Percentiles rank a stretch among this genome's conserved stretches.
Evolutionary conservation across 768 basidiomycete genomes (phyloP).

Genomic region (Amanita fuliginea): DNA sequence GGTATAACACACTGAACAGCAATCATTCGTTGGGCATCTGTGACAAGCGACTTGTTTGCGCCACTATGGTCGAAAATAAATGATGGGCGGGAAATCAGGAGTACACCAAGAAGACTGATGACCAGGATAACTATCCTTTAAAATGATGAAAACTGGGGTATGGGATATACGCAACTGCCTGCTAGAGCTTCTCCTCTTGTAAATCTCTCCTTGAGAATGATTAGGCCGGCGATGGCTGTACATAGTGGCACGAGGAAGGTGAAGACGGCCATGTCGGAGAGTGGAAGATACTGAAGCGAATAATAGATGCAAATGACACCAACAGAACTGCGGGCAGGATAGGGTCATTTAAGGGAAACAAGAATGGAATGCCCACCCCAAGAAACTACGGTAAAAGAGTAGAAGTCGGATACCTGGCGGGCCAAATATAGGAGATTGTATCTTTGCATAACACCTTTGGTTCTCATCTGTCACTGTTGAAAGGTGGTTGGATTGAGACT

Average conservation of each 20-base stretch:
- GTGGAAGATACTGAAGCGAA: constrained; percentile 60
- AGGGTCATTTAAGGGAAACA: background rate
- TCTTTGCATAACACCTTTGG: constrained; percentile 25
- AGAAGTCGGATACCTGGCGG: constrained; percentile 41
- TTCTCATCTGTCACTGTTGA: background rate
- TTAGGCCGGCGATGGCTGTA: constrained; percentile 36
- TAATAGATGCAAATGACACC: constrained; percentile 62
- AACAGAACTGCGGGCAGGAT: constrained; percentile 53
- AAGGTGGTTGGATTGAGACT: background rate
- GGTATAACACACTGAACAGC: constrained; percentile 41
- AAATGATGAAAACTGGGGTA: background rate
- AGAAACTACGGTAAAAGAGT: constrained; percentile 26
- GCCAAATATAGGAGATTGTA: constrained; percentile 36
- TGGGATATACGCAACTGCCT: constrained; percentile 16
- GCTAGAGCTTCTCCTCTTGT: constrained; percentile 43
- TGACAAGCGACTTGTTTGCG: background rate
- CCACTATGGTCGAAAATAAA: constrained; percentile 39
- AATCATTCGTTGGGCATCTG: constrained; percentile 30
- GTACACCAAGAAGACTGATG: constrained; percentile 61
- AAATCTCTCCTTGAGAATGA: constrained; percentile 48
- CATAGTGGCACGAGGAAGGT: constrained; percentile 64
- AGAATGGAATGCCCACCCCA: constrained; percentile 37
- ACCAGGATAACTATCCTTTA: constrained; percentile 19
- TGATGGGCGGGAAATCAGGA: constrained; percentile 71
- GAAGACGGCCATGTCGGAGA: constrained; percentile 70